These are phyloP conservation scores for Metschnikowia matae DNA, from an alignment of 805 yeast species.

Conservation along the genomic window DNA sequence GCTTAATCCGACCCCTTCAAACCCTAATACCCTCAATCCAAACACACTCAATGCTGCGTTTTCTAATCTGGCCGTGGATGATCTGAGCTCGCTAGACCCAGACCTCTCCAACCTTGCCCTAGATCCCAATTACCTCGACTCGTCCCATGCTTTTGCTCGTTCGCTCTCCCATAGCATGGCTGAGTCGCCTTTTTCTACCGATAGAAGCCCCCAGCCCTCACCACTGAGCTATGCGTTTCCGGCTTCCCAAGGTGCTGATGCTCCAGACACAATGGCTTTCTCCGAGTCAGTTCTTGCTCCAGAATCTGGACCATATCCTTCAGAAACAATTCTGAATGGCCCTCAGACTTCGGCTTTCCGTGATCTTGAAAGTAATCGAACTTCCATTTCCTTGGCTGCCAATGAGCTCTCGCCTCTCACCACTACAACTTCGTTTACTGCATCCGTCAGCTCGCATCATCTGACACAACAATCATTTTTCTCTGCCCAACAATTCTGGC, in stretches of 20 bases:
- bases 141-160: background rate
- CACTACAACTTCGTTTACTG: conserved; percentile 41
- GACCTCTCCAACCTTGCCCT: background rate
- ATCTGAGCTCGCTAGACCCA: background rate
- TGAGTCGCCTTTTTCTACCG: background rate
- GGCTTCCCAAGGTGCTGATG: background rate
- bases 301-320: too few species aligned
- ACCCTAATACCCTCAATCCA: too few species aligned
- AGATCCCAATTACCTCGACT: background rate
- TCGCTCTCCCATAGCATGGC: background rate
- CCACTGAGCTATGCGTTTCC: background rate
- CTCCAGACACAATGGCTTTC: background rate
- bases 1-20: too few species aligned
- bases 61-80: too few species aligned
- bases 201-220: background rate
- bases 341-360: background rate
- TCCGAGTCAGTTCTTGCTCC: background rate
- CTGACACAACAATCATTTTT: conserved; percentile 42
- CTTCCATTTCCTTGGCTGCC: conserved; percentile 11
- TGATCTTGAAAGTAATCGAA: conserved; percentile 11
- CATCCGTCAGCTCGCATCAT: conserved; percentile 37
- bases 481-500: conserved; percentile 40
- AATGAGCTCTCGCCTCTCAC: conserved; percentile 40
- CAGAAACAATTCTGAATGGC: background rate
- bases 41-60: too few species aligned